Conservation (phyloP, 2,329 filamentous ascomycete genomes). For the Hortaea werneckii region DNA sequence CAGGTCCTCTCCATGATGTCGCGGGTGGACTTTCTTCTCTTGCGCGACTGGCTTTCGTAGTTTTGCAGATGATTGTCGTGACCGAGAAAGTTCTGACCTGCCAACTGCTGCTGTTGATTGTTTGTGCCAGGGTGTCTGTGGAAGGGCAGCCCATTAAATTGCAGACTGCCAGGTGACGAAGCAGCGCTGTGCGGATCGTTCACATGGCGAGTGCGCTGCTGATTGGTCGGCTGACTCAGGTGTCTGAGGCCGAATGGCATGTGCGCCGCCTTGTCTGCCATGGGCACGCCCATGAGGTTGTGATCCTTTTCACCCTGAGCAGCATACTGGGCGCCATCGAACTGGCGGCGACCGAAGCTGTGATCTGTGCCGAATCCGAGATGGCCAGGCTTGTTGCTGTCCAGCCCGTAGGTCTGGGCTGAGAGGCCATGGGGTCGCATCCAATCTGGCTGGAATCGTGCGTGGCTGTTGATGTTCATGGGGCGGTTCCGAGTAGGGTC, state of each 20-base stretch:
- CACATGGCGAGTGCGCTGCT: background rate
- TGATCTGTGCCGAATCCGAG: background rate
- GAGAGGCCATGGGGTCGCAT: background rate
- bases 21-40: slow-evolving; percentile 4
- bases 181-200: background rate
- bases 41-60: background rate
- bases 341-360: background rate
- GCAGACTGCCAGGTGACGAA: background rate
- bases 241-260: background rate
- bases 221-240: background rate
- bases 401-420: background rate
- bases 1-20: slow-evolving; percentile 3
- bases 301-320: background rate
- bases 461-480: background rate
- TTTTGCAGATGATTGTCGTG: background rate
- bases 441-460: background rate
- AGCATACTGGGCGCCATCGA: background rate
- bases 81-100: background rate
- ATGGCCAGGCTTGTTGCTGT: background rate
- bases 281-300: background rate
- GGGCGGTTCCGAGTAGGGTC: background rate
- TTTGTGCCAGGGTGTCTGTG: background rate
- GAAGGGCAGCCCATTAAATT: background rate
- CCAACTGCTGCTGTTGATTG: background rate
- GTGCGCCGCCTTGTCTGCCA: background rate